Percentiles rank a stretch among this genome's conserved stretches.
Conservation (phyloP, 116 monocot species). For the Zostera marina region DNA sequence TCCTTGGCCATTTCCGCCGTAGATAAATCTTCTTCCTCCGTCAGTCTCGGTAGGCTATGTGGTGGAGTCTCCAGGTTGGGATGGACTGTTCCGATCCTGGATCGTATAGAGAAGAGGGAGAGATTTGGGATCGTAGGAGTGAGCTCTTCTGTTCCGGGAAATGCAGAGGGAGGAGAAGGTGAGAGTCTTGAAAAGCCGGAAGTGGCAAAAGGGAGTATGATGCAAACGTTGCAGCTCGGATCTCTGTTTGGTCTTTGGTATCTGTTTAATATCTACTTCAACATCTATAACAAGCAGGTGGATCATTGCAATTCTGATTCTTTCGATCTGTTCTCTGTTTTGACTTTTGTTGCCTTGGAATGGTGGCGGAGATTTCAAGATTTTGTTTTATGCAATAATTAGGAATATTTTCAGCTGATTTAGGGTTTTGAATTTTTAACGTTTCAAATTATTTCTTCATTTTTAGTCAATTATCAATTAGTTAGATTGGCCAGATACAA, state of each 20-base stretch:
- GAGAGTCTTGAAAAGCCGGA: neutral
- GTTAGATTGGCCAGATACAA: too few species aligned
- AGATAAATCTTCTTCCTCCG: neutral
- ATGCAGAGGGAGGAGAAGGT: neutral
- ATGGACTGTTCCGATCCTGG: neutral
- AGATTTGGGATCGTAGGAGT: conserved; percentile 3
- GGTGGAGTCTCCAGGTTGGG: neutral
- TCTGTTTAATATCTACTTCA: conserved; percentile 96
- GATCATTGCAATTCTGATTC: neutral
- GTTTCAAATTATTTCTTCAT: too few species aligned
- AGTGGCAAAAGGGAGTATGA: conserved; percentile 6
- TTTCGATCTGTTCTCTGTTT: neutral
- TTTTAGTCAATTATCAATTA: too few species aligned
- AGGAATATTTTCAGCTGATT: too few species aligned
- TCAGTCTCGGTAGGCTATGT: too few species aligned
- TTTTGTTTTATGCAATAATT: too few species aligned
- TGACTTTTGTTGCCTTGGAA: too few species aligned
- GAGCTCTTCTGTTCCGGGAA: conserved; percentile 6
- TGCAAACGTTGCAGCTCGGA: conserved; percentile 65
- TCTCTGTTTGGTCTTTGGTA: conserved; percentile 81
- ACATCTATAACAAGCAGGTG: conserved; percentile 95
- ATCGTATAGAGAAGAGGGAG: neutral
- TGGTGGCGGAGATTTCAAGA: too few species aligned
- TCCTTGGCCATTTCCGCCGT: too few species aligned
- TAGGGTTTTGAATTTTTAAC: too few species aligned